Evolutionary conservation across 257 asterid genomes (phyloP).

Genomic region (Orobanche coerulescens): DNA sequence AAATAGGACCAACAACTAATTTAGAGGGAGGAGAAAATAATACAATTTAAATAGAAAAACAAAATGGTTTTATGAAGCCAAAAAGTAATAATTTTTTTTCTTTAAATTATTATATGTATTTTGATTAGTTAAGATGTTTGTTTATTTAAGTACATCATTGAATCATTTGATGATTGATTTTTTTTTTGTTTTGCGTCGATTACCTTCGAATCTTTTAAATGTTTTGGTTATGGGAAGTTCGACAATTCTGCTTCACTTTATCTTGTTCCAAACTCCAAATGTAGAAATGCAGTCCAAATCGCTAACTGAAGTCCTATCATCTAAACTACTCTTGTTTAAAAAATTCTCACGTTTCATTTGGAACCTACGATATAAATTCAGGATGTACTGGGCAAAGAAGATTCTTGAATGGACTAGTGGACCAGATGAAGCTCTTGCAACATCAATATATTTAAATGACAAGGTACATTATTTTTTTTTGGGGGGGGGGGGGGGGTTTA

Average conservation of each 20-base stretch:
- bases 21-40: too few species aligned
- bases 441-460: slow-evolving; percentile 68
- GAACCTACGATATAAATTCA: slow-evolving; percentile 26
- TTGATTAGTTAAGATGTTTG: neutral
- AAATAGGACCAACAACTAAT: too few species aligned
- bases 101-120: neutral
- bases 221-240: neutral
- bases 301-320: neutral
- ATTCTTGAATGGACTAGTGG: slow-evolving; percentile 92
- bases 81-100: too few species aligned
- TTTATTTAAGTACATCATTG: neutral
- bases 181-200: neutral
- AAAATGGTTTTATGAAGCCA: too few species aligned
- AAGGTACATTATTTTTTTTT: slow-evolving; percentile 34
- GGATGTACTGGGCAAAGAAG: slow-evolving; percentile 99
- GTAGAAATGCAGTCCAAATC: neutral
- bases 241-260: neutral
- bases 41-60: too few species aligned
- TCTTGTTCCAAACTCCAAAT: neutral
- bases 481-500: too few species aligned
- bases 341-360: neutral
- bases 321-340: neutral
- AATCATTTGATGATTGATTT: neutral
- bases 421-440: slow-evolving; percentile 92
- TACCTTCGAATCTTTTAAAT: neutral